These are phyloP conservation scores for Schizopora paradoxa DNA, from an alignment of 1,284 basidiomycete genomes.

Conservation along the genomic window DNA sequence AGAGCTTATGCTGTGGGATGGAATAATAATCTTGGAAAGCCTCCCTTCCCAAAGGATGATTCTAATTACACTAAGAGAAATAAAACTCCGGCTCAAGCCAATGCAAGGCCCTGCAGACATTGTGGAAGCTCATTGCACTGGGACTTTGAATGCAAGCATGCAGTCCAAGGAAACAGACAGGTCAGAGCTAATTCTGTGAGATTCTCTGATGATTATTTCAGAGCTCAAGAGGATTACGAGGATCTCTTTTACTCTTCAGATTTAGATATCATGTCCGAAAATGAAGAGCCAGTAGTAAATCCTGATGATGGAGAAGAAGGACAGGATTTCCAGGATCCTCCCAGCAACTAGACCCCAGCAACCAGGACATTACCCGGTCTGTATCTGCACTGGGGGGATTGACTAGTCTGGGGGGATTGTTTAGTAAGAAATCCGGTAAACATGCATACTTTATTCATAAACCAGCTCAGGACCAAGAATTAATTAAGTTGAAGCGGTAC, in stretches of 20 bases:
- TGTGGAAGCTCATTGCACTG: conserved; percentile 35
- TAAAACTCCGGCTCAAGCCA: conserved; percentile 26
- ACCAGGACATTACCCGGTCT: too few relatives aligned
- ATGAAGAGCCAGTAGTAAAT: too few relatives aligned
- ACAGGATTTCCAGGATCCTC: too few relatives aligned
- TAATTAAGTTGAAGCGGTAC: conserved; percentile 18
- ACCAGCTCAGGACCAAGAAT: too few relatives aligned
- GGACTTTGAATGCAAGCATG: conserved; percentile 29
- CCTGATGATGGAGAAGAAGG: too few relatives aligned
- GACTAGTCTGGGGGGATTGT: too few relatives aligned
- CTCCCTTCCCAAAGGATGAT: conserved; percentile 30
- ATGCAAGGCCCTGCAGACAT: conserved; percentile 31
- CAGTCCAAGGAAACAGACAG: conserved; percentile 13
- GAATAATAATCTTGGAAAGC: conserved; percentile 7
- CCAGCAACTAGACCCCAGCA: too few relatives aligned
- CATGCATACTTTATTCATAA: too few relatives aligned
- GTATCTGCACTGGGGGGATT: too few relatives aligned
- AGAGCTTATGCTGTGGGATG: conserved; percentile 8
- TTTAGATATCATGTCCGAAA: too few relatives aligned
- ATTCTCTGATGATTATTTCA: conserved; percentile 17
- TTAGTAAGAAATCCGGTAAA: too few relatives aligned
- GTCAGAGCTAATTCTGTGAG: conserved; percentile 21
- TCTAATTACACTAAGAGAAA: conserved; percentile 23
- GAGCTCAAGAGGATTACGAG: conserved; percentile 22
- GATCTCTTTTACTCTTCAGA: conserved; percentile 18